Conservation (phyloP, 1,139 yeast species). For the Scheffersomyces titani region DNA sequence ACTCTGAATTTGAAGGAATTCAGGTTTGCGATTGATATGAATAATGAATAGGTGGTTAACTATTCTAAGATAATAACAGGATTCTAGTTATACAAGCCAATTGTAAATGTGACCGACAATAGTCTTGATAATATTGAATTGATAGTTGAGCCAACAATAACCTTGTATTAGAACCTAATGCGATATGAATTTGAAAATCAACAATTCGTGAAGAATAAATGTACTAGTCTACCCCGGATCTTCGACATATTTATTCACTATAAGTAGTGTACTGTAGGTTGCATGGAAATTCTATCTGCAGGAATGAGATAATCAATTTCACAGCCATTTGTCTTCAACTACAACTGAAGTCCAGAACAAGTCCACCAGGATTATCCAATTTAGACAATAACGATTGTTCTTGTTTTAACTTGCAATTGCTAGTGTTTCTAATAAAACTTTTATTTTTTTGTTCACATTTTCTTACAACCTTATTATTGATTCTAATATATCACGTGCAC, state of each 20-base stretch:
- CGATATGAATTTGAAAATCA: not conserved
- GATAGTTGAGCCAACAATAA: not conserved
- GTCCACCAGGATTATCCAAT: too few relatives aligned
- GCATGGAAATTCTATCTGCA: not conserved
- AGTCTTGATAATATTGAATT: not conserved
- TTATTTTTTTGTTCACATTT: too few relatives aligned
- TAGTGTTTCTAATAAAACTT: too few relatives aligned
- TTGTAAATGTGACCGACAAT: not conserved
- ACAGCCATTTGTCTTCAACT: not conserved
- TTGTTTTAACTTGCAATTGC: too few relatives aligned
- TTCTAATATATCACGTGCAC: too few relatives aligned
- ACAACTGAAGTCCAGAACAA: not conserved
- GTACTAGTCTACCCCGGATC: not conserved
- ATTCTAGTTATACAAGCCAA: not conserved
- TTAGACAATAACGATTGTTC: too few relatives aligned
- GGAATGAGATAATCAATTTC: not conserved
- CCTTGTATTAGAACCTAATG: not conserved
- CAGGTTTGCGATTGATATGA: not conserved
- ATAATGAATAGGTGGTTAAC: not conserved
- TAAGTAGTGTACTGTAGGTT: too few relatives aligned
- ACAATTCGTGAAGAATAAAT: not conserved
- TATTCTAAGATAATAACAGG: too few relatives aligned
- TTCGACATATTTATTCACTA: not conserved
- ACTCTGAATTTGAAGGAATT: not conserved
- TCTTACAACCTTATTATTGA: too few relatives aligned